Conservation (phyloP, 495 filamentous ascomycete genomes). For the Aspergillus kassunensis region DNA sequence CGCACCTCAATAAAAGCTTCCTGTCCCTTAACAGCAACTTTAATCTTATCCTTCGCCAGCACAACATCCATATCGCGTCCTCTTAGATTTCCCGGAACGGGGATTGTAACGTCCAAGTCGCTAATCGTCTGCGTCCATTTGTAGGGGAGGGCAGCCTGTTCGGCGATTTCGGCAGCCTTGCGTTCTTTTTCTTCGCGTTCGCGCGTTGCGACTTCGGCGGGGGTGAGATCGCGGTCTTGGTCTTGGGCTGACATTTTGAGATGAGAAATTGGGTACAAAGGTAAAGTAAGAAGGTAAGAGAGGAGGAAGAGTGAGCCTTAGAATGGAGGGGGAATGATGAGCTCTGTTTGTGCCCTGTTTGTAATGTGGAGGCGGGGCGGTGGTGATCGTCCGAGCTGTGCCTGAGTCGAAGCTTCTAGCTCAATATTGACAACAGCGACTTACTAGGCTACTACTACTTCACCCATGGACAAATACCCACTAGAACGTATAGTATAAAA, state of each 20-base stretch:
- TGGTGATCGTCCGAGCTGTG: not conserved
- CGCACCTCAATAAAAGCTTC: slow-evolving; percentile 75
- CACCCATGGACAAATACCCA: no score
- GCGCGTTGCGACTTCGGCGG: slow-evolving; percentile 48
- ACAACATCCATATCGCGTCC: slow-evolving; percentile 80
- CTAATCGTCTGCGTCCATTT: slow-evolving; percentile 96
- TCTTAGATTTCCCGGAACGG: slow-evolving; percentile 75
- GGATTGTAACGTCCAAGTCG: slow-evolving; percentile 77
- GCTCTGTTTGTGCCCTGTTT: no score
- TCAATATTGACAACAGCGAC: not conserved
- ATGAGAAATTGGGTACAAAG: not conserved
- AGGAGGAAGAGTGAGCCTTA: not conserved
- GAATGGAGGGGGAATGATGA: not conserved
- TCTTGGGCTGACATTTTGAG: slow-evolving; percentile 4
- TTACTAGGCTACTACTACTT: no score
- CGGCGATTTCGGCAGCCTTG: slow-evolving; percentile 72
- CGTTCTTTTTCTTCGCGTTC: slow-evolving; percentile 60
- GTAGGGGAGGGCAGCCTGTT: slow-evolving; percentile 92
- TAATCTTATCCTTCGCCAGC: slow-evolving; percentile 73
- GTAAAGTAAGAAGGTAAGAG: not conserved
- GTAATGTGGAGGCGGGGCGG: not conserved
- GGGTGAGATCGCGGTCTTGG: slow-evolving; percentile 41
- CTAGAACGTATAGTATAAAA: not conserved
- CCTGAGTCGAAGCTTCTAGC: not conserved
- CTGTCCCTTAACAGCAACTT: slow-evolving; percentile 84